These are phyloP conservation scores for Solanum rostratum DNA, from an alignment of 257 asterid species.

Conservation along the genomic window DNA sequence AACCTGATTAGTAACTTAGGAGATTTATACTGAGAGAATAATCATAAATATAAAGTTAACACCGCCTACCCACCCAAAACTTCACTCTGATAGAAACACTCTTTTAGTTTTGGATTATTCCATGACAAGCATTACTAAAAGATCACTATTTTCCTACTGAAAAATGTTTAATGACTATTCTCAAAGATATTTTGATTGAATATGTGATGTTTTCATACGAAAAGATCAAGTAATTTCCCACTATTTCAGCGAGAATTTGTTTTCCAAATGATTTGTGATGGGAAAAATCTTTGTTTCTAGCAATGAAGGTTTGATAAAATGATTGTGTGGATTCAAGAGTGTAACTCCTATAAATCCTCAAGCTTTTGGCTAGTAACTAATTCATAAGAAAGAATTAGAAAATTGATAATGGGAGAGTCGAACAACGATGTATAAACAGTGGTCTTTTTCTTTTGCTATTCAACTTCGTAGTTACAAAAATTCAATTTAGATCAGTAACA, in stretches of 20 bases:
- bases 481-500: neutral
- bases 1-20: neutral
- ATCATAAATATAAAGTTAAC: neutral
- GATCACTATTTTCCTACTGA: no score
- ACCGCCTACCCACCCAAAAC: neutral
- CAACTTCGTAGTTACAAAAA: neutral
- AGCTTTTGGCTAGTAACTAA: neutral
- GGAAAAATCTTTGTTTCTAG: neutral
- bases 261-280: neutral
- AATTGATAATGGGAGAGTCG: neutral
- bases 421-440: neutral
- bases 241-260: no score
- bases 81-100: neutral
- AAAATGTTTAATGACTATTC: no score
- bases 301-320: neutral
- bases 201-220: no score
- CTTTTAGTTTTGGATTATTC: neutral
- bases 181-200: no score
- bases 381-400: neutral
- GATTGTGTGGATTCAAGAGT: no score
- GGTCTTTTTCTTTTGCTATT: neutral
- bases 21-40: neutral
- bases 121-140: neutral
- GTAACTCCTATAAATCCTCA: neutral
- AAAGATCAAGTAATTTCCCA: no score